phyloP scores from a whole-genome alignment of 805 yeast genomes.

The Starmerella potacharoeniae region DNA sequence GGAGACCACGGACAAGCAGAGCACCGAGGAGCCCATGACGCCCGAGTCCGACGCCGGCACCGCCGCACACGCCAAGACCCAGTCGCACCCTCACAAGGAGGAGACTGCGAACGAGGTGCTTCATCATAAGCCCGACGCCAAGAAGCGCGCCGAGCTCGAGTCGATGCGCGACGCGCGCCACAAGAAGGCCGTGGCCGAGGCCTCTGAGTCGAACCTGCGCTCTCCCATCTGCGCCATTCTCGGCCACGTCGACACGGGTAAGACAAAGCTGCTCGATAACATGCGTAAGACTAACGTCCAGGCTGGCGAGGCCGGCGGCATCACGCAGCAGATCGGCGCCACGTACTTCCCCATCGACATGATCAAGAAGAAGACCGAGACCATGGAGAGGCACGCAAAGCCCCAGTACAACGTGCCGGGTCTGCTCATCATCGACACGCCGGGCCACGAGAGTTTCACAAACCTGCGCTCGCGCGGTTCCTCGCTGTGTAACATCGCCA shows the following conservation, averaged over 20 bases:
- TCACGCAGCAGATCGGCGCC: constrained; percentile 99
- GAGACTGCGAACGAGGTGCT: constrained; percentile 1
- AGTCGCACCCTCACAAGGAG: constrained; percentile 20
- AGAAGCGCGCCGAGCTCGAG: constrained; percentile 33
- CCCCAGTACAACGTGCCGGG: constrained; percentile 89
- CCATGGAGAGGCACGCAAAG: constrained; percentile 78
- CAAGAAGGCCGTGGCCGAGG: constrained; percentile 29
- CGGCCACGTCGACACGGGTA: constrained; percentile 99
- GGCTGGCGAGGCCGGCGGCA: constrained; percentile 99
- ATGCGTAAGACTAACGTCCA: constrained; percentile 98
- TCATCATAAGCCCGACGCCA: constrained; percentile 23
- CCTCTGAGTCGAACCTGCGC: constrained; percentile 54
- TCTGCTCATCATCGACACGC: constrained; percentile 90
- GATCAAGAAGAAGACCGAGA: constrained; percentile 79
- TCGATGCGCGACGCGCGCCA: constrained; percentile 32
- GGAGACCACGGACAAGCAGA: constrained; percentile 6
- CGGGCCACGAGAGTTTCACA: constrained; percentile 99
- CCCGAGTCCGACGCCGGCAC: constrained; percentile 16
- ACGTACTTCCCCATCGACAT: constrained; percentile 97
- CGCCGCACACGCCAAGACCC: constrained; percentile 23
- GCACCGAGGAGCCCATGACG: constrained; percentile 10
- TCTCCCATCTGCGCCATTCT: constrained; percentile 98
- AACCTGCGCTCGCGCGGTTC: constrained; percentile 98
- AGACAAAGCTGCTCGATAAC: constrained; percentile 91
- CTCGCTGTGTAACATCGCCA: constrained; percentile 97